phyloP scores from a whole-genome alignment of 2,329 filamentous ascomycete species.

The Passalora sequoiae region DNA sequence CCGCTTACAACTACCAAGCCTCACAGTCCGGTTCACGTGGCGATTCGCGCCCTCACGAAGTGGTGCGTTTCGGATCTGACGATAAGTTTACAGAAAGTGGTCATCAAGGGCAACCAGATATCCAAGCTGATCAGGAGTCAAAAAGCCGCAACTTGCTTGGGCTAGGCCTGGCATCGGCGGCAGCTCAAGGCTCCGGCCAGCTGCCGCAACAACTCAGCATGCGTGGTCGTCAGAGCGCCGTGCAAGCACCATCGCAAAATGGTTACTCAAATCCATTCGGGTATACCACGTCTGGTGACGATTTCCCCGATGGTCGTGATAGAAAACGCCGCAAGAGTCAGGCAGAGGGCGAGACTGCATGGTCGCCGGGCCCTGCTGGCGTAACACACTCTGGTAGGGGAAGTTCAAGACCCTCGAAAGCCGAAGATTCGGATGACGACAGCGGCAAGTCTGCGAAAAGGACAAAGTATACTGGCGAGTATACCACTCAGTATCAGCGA shows the following conservation, averaged over 20 bases:
- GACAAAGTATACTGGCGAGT: neutral
- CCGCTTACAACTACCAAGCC: neutral
- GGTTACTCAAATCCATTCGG: neutral
- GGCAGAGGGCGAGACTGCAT: neutral
- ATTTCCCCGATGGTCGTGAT: neutral
- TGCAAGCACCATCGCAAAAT: neutral
- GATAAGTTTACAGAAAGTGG: neutral
- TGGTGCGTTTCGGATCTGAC: neutral
- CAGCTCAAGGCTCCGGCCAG: no score
- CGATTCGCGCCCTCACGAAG: neutral
- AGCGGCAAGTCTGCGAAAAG: slow-evolving; percentile 1
- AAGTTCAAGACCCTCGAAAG: neutral
- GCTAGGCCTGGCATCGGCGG: no score
- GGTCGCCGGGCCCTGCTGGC: no score
- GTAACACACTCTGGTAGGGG: slow-evolving; percentile 1
- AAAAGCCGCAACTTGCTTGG: neutral
- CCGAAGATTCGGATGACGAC: slow-evolving; percentile 1
- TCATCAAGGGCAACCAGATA: neutral
- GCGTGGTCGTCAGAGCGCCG: neutral
- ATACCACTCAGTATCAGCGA: neutral
- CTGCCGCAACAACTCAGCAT: neutral
- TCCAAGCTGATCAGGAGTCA: neutral
- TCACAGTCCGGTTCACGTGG: neutral
- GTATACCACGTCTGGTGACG: neutral
- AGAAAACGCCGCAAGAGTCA: slow-evolving; percentile 10